Evolutionary conservation across 371 early-diverging fungal genomes (phyloP).

Genomic region (Apophysomyces sp.): DNA sequence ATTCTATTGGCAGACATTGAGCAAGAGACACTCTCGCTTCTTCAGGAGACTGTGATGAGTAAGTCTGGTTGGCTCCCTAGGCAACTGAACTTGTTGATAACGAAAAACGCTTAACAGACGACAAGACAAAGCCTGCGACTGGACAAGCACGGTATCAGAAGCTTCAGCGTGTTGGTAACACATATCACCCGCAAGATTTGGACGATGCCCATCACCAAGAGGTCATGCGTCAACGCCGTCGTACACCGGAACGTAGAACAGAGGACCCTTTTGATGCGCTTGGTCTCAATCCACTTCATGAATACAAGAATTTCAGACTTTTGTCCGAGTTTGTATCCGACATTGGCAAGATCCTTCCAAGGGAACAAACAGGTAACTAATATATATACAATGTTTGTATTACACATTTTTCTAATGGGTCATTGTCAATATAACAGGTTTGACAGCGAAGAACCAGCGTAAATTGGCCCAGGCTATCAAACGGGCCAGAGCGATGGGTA

Average conservation of each 20-base stretch:
- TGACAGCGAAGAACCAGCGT: slow-evolving; percentile 78
- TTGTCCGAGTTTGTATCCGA: slow-evolving; percentile 77
- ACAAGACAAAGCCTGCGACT: slow-evolving; percentile 21
- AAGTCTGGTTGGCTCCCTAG: slow-evolving; percentile 9
- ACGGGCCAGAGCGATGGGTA: slow-evolving; percentile 82
- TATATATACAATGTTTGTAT: neutral
- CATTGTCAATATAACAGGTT: slow-evolving; percentile 29
- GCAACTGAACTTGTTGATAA: neutral
- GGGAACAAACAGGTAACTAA: slow-evolving; percentile 63
- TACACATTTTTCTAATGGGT: neutral
- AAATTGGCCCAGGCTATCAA: slow-evolving; percentile 80
- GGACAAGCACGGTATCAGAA: slow-evolving; percentile 38
- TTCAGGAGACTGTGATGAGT: slow-evolving; percentile 26
- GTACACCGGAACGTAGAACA: slow-evolving; percentile 23
- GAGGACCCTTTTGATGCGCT: slow-evolving; percentile 67
- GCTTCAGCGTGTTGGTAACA: slow-evolving; percentile 39
- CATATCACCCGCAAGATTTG: slow-evolving; percentile 55
- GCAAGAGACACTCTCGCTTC: slow-evolving; percentile 22
- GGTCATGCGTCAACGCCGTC: slow-evolving; percentile 35
- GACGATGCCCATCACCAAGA: slow-evolving; percentile 48
- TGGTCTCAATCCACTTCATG: slow-evolving; percentile 68
- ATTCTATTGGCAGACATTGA: slow-evolving; percentile 17
- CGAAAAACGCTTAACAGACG: slow-evolving; percentile 14
- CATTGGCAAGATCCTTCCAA: slow-evolving; percentile 79
- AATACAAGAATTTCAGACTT: slow-evolving; percentile 75